Evolutionary conservation across 2,329 filamentous ascomycete genomes (phyloP), one percentile per base, ranked within the genome.

Genomic region (Penicillium psychrosexuale): DNA sequence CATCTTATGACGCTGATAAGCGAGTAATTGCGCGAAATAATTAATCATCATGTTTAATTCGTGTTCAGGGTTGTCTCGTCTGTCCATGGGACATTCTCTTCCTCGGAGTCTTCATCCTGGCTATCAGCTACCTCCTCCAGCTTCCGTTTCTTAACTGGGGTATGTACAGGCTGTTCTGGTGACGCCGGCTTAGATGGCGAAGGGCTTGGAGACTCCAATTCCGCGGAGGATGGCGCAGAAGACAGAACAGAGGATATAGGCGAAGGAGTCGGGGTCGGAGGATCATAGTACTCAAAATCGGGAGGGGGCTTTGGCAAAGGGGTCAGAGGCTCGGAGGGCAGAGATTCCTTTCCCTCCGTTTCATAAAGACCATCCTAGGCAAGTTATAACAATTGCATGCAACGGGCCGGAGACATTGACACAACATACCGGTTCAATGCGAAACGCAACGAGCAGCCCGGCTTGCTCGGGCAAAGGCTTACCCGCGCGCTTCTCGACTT

Each of bases 401-500:
- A 24, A 12, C 22, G n/a, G n/a, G 28, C 24, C 28, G 15, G 5
- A 38, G 28, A 33, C 33, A 43, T 36, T 9, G 33, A 61, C 66
- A 51, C 13, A 36, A 61, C 66, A 51, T 56, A 77, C 76, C 58
- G 63, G 61, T 31, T 68, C 63, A 59, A 79, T 74, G 15, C 65
- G 54, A 59, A 79, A 79, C 3, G 72, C 63, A 15, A 77, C 65
- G 40, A 75, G 69, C 34, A 68, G 66, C 34, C 62, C 64, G 50
- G 53, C 37, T 44, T 50, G 57, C 34, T 68, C 66, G 24, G 56
- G 51, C 51, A 67, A 38, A 2, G 66, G 64, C 63, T 78, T 82
- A 8, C 86, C 85, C 60, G 84, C 80, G 36, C 82, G 71, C 70
- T 89, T 90, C 66, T 88, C 81, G 11, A 90, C 74, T 47, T 85